A percentile compares a stretch with the other conserved stretches of the same genome.
phyloP scores from a whole-genome alignment of 495 filamentous ascomycete species.

The Penicillium longicatenatum region DNA sequence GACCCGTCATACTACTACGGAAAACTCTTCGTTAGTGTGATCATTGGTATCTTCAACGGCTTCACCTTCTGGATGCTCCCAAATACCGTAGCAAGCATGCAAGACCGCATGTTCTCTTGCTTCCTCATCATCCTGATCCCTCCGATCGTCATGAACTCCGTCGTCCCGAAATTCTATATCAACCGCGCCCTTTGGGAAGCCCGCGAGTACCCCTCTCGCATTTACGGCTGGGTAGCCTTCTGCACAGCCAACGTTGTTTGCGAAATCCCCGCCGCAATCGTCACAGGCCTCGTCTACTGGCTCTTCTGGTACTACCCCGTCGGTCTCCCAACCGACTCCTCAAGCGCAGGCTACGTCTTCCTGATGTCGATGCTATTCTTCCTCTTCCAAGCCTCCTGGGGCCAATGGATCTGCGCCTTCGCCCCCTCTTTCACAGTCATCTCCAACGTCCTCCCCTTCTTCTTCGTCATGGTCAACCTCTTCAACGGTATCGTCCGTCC shows the following conservation, averaged over 20 bases:
- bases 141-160: conserved; percentile 69
- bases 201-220: conserved; percentile 72
- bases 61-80: conserved; percentile 84
- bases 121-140: conserved; percentile 78
- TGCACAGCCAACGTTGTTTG: conserved; percentile 71
- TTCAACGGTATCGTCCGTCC: conserved; percentile 78
- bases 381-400: conserved; percentile 76
- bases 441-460: conserved; percentile 63
- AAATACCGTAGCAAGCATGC: conserved; percentile 66
- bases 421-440: conserved; percentile 81
- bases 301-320: conserved; percentile 78
- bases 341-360: conserved; percentile 77
- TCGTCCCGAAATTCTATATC: conserved; percentile 83
- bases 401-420: conserved; percentile 83
- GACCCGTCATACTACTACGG: conserved; percentile 72
- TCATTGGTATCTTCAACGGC: conserved; percentile 74
- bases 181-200: conserved; percentile 76
- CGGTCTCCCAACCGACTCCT: conserved; percentile 65
- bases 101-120: conserved; percentile 76
- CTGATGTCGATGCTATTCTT: conserved; percentile 82
- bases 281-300: conserved; percentile 69
- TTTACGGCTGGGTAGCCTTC: conserved; percentile 86
- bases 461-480: conserved; percentile 73
- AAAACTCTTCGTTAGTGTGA: conserved; percentile 69
- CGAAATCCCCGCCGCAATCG: conserved; percentile 73